phyloP scores from a whole-genome alignment of 2,329 filamentous ascomycete genomes.

The Ustulina deusta region DNA sequence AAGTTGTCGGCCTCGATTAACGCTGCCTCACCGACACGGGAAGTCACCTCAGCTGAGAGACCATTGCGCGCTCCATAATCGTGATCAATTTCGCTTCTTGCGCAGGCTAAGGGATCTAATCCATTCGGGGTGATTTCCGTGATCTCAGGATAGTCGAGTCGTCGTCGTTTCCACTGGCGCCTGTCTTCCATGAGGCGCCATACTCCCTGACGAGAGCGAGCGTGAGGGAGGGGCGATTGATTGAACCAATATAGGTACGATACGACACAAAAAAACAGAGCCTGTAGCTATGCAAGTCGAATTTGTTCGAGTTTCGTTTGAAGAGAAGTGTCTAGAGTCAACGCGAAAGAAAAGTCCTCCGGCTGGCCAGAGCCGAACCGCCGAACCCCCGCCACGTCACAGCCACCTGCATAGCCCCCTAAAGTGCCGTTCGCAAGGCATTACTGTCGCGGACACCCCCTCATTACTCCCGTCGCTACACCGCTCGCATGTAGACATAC shows the following conservation, averaged over 20 bases:
- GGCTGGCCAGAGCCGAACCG: slow-evolving; percentile 3
- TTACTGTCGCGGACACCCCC: neutral
- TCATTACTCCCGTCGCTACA: neutral
- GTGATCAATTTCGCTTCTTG: neutral
- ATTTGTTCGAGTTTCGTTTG: neutral
- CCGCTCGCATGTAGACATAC: neutral
- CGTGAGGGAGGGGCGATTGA: too few relatives aligned
- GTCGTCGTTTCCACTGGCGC: slow-evolving; percentile 16
- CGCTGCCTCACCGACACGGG: neutral
- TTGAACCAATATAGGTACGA: neutral
- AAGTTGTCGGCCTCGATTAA: neutral
- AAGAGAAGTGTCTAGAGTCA: neutral
- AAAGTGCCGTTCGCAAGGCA: slow-evolving; percentile 10
- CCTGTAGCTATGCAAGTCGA: neutral
- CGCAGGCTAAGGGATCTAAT: neutral
- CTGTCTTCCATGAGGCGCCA: slow-evolving; percentile 19
- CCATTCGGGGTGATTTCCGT: neutral
- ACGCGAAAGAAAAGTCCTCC: neutral
- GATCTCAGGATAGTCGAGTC: slow-evolving; percentile 12
- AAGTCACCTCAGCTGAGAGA: neutral
- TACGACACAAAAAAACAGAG: neutral
- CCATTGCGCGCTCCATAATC: neutral
- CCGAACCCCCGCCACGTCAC: neutral
- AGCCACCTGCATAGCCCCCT: slow-evolving; percentile 18
- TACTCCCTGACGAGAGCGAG: too few relatives aligned